Conservation (phyloP, 2,329 filamentous ascomycete species). For the Sporothrix brunneoviolacea region DNA sequence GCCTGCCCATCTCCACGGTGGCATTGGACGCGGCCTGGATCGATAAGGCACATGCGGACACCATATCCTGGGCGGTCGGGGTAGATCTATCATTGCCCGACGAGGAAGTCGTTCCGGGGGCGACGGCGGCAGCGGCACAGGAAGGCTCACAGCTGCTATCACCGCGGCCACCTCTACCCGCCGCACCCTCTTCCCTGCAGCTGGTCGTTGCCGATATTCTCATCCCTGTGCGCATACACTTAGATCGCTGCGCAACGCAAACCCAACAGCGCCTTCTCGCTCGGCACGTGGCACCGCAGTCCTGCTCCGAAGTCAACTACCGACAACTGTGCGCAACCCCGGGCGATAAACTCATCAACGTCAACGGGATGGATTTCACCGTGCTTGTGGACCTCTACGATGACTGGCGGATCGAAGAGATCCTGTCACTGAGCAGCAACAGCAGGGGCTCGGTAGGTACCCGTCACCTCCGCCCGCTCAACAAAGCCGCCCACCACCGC, state of each 20-base stretch:
- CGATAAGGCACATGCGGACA: constrained; percentile 15
- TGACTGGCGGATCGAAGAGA: constrained; percentile 18
- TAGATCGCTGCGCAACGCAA: background rate
- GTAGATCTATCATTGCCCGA: constrained; percentile 1
- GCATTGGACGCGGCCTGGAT: constrained; percentile 17
- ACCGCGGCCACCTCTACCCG: background rate
- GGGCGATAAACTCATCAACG: background rate
- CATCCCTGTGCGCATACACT: constrained; percentile 7
- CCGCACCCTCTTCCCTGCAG: constrained; percentile 1
- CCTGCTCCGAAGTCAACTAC: background rate
- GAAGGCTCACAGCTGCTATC: background rate
- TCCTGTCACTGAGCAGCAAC: constrained; percentile 11
- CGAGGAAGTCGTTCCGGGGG: background rate
- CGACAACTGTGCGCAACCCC: too few species aligned
- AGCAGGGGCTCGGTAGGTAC: background rate
- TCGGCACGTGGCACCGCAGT: background rate
- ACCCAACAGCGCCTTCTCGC: background rate
- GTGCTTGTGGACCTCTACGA: constrained; percentile 17
- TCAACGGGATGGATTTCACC: constrained; percentile 15
- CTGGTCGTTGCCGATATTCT: constrained; percentile 17
- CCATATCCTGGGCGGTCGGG: constrained; percentile 15
- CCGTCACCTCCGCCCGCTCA: background rate
- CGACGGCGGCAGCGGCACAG: background rate
- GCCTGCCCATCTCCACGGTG: constrained; percentile 9
- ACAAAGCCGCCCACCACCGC: constrained; percentile 16